Conservation (phyloP, 2,329 filamentous ascomycete species). For the Ampelomyces quisqualis region DNA sequence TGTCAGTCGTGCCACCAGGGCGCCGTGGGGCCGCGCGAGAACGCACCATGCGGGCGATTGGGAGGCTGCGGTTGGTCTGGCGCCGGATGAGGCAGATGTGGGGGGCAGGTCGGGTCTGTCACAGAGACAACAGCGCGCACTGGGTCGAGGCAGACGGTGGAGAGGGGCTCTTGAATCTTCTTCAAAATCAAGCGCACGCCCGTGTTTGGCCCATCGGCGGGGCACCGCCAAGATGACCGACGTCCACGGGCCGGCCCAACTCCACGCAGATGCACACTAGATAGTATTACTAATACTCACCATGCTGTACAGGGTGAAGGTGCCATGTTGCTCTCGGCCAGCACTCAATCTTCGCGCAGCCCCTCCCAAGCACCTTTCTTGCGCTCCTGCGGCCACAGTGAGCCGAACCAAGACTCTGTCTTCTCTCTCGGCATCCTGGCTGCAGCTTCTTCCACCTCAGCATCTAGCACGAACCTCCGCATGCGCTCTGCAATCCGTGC, state of each 20-base stretch:
- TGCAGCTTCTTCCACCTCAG: conserved; percentile 69
- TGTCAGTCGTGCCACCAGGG: conserved; percentile 18
- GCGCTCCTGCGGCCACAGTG: conserved; percentile 37
- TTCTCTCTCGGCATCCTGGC: conserved; percentile 22
- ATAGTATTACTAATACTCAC: no score
- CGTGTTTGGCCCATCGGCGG: conserved; percentile 19
- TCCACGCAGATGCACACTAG: no score
- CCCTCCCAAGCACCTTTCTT: conserved; percentile 38
- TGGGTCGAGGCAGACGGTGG: no score
- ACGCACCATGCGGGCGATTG: conserved; percentile 35
- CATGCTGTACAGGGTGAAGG: conserved; percentile 25
- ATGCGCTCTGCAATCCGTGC: conserved; percentile 74
- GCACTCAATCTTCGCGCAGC: conserved; percentile 29
- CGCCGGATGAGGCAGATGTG: no score
- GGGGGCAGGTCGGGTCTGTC: no score
- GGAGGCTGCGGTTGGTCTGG: conserved; percentile 1
- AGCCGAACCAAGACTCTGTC: conserved; percentile 32
- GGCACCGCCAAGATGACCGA: conserved; percentile 25
- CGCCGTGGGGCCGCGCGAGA: no score
- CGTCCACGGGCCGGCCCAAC: no score
- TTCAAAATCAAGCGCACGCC: no score
- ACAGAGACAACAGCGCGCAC: no score
- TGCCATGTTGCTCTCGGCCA: conserved; percentile 19
- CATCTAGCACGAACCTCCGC: conserved; percentile 70
- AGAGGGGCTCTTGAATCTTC: no score